These are phyloP conservation scores for Plasmodium coatneyi DNA, from an alignment of 169 alveolate genomes.

Conservation along the genomic window DNA sequence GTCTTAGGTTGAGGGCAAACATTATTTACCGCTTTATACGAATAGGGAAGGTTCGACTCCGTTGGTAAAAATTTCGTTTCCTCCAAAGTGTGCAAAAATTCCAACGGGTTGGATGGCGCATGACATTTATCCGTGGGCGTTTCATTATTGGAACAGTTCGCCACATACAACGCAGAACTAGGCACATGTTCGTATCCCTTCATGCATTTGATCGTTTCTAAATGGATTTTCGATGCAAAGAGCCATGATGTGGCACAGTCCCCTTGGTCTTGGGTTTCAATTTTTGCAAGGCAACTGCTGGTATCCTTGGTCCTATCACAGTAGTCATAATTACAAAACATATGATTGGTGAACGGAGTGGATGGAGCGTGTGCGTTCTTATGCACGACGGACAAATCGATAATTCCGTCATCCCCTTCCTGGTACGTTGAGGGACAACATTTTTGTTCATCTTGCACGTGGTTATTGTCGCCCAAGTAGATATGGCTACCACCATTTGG, in stretches of 20 bases:
- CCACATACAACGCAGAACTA: conserved; percentile 9
- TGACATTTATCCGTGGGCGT: background rate
- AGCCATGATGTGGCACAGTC: conserved; percentile 5
- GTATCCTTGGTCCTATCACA: background rate
- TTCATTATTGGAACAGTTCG: background rate
- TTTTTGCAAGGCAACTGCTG: background rate
- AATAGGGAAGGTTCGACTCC: background rate
- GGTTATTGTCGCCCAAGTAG: background rate
- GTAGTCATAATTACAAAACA: background rate
- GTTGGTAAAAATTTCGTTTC: background rate
- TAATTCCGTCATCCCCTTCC: too few species aligned
- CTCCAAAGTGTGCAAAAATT: background rate
- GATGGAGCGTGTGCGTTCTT: too few species aligned
- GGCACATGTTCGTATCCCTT: background rate
- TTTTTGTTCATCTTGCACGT: background rate
- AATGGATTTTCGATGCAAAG: background rate
- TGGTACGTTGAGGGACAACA: too few species aligned
- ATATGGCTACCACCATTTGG: background rate
- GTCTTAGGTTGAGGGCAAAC: background rate
- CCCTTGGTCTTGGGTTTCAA: conserved; percentile 4
- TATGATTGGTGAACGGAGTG: too few species aligned
- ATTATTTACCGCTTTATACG: background rate
- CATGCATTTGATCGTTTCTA: conserved; percentile 11
- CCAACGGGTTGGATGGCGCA: background rate
- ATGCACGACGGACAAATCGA: too few species aligned